A percentile compares a stretch with the other conserved stretches of the same genome.
These are phyloP conservation scores for Rhododendron ovatum DNA, from an alignment of 148 eudicot genomes.

Conservation along the genomic window DNA sequence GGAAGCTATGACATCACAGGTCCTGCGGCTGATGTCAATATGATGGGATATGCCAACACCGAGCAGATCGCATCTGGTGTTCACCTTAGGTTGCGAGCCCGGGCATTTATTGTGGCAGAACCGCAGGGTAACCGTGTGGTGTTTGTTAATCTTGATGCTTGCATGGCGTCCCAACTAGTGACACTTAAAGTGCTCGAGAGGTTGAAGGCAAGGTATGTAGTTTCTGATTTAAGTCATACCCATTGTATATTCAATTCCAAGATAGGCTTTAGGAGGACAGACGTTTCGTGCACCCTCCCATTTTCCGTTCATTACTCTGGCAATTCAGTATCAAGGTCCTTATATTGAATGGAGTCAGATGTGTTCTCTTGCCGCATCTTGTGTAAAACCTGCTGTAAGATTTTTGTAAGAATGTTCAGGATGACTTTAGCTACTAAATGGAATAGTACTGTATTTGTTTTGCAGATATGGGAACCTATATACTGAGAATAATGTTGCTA, in stretches of 20 bases:
- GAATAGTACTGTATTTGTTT: neutral
- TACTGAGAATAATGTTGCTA: constrained; percentile 86
- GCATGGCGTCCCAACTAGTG: constrained; percentile 97
- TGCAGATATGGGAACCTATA: constrained; percentile 86
- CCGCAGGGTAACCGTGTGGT: constrained; percentile 62
- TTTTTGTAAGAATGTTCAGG: neutral
- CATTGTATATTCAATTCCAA: neutral
- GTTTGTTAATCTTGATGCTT: constrained; percentile 97
- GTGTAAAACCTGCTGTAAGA: neutral
- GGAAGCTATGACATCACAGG: constrained; percentile 98
- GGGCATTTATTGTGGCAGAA: constrained; percentile 84
- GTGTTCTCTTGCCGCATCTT: neutral
- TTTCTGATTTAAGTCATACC: neutral
- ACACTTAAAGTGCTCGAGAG: constrained; percentile 87
- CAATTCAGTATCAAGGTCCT: neutral
- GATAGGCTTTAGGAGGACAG: neutral
- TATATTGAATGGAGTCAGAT: constrained; percentile 6
- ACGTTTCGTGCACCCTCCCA: neutral
- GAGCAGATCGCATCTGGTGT: constrained; percentile 78
- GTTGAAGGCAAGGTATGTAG: constrained; percentile 73
- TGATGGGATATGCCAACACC: constrained; percentile 94
- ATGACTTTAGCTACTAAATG: neutral
- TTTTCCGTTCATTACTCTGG: neutral
- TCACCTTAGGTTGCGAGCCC: constrained; percentile 86
- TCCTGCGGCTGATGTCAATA: constrained; percentile 95